Base-by-base conservation (phyloP, 352 stramenopile species). In the Pythium dissotocum region DNA sequence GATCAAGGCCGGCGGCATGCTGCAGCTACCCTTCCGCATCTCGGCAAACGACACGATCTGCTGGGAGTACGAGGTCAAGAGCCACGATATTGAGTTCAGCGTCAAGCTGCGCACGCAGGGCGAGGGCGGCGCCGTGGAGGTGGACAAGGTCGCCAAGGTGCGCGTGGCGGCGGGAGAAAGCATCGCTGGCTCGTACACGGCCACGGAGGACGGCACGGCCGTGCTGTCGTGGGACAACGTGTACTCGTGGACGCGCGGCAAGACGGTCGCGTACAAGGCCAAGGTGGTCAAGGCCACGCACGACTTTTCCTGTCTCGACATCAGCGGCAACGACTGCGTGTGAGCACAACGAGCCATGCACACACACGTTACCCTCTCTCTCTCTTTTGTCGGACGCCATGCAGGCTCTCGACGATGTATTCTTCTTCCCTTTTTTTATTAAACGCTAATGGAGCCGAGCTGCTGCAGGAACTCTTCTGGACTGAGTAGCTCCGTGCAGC, bases 381-480 rank as follows among this genome's bases (percentile, higher is more conserved):
- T 51, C n/a, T 53, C 28, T 26, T 53, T 16, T 53, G 46, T 53
- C 46, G 24, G 24, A 21, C 5, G 46, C 46, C 46, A 14, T 8
- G 46, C 16, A 14, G 46, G 46, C 16, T 33, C 10, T n/a, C 18
- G 32, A 61, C 36, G 32, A 48, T 61, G 32, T 61, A 61, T 61
- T 63, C 36, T 57, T 56, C 12, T 30, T 58, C 36, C 24, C 42
- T 40, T 48, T 12, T 12, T 53, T 35, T 36, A 18, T 78, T 77
- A 93, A 40, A 82, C 72, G 52, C 72, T 76, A 55, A 93, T 93
- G 26, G 76, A 82, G 56, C 77, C 82, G 54, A 97, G 83, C 67
- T 97, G 91, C 42, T 89, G 68, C 66, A 97, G 77, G 72, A 97
- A 97, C n/a, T 85, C 82, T 58, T 97, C 87, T 0, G 90, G 85